Conservation (phyloP, 2,329 filamentous ascomycete species). For the Paracamarosporium sp. region DNA sequence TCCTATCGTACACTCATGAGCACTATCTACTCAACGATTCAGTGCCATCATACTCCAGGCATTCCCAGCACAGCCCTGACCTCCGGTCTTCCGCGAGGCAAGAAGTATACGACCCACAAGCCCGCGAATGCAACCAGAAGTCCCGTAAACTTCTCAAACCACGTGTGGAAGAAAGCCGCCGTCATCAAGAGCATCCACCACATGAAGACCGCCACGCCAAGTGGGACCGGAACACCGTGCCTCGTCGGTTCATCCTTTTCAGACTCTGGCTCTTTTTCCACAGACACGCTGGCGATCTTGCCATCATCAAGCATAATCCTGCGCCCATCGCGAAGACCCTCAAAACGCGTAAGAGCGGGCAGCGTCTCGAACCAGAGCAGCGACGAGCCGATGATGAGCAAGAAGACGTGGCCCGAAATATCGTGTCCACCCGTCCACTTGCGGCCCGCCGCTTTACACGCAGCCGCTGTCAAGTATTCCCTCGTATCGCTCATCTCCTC, state of each 20-base stretch:
- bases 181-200: slow-evolving; percentile 99
- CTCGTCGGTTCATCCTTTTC: slow-evolving; percentile 47
- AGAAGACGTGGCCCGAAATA: slow-evolving; percentile 92
- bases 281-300: slow-evolving; percentile 58
- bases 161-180: slow-evolving; percentile 97
- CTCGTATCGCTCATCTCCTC: slow-evolving; percentile 54
- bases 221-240: slow-evolving; percentile 62
- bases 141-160: slow-evolving; percentile 83
- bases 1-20: neutral
- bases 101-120: slow-evolving; percentile 56
- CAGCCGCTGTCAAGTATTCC: slow-evolving; percentile 72
- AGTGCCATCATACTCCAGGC: neutral
- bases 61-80: slow-evolving; percentile 42
- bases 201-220: slow-evolving; percentile 71
- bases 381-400: slow-evolving; percentile 83
- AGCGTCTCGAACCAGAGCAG: slow-evolving; percentile 84
- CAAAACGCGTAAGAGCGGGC: slow-evolving; percentile 60
- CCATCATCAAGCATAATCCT: slow-evolving; percentile 71
- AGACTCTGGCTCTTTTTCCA: slow-evolving; percentile 49
- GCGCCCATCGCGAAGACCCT: slow-evolving; percentile 65
- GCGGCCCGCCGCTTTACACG: slow-evolving; percentile 84
- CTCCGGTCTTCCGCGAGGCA: slow-evolving; percentile 53
- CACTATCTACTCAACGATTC: neutral
- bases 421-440: slow-evolving; percentile 94
- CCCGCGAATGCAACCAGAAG: slow-evolving; percentile 55